Evolutionary conservation across 345 rosid species (phyloP), one percentile per base, ranked within the genome.

Genomic region (Linum lewisii): DNA sequence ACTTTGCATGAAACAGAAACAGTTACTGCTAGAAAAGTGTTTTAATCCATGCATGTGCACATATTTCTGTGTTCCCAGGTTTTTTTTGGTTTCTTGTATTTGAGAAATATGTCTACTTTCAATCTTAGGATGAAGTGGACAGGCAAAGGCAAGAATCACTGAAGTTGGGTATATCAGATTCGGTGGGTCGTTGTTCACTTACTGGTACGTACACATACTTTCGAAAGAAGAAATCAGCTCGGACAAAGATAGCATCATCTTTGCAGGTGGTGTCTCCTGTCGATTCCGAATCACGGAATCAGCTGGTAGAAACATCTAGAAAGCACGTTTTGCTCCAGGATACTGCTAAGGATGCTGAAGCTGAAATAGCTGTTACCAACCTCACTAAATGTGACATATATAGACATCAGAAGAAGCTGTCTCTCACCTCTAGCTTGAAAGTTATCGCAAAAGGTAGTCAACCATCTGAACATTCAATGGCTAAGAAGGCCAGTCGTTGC

Each of bases 151-250:
- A 69, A 18, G 60, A 50, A 18, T 64, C 74, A 51, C 63, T 38
- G 55, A 70, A 65, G 55, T 66, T 55, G 56, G 47, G 42, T 4
- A 60, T 61, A 62, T 73, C 66, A 42, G 61, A 56, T 7, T 38
- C 61, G 47, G 51, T 57, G 9, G 67, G 76, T 53, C 55, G 59
- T 18, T 69, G 72, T 66, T 51, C 67, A 23, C 44, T 42, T 61
- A 51, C 69, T 62, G 86, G 75, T 57, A 85, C 70, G 63, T 72
- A 74, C 63, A 81, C 80, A n/a, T 71, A 83, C 72, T 65, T 62
- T 59, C 78, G 79, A 58, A 83, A 79, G 78, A 84, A 79, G 64
- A 78, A 73, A 59, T 60, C 74, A 63, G 63, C 51, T 7, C 72
- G 14, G 22, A 84, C 78, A 78, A 80, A 69, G 67, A 58, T 60